Conservation (phyloP, 352 stramenopile genomes). For the Phytophthora ohioensis region DNA sequence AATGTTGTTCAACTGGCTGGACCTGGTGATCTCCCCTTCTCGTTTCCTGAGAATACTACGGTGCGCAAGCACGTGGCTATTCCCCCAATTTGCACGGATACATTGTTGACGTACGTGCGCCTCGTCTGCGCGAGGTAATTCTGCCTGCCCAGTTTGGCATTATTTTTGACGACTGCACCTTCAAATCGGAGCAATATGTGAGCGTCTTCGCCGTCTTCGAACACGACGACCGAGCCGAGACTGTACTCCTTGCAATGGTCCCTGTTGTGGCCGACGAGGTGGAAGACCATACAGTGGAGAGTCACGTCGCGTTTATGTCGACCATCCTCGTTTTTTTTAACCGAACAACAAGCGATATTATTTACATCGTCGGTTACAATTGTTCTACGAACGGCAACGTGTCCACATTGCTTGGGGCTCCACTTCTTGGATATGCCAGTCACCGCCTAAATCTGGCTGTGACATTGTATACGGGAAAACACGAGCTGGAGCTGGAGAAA, state of each 20-base stretch:
- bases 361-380: constrained; percentile 5
- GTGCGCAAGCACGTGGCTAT: constrained; percentile 1
- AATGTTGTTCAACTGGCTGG: neutral
- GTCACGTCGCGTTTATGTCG: constrained; percentile 10
- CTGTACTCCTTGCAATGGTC: neutral
- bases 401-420: neutral
- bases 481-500: neutral
- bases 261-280: constrained; percentile 1
- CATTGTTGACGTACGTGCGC: constrained; percentile 7
- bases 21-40: constrained; percentile 4
- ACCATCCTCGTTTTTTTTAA: neutral
- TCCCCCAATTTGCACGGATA: neutral
- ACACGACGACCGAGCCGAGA: constrained; percentile 5
- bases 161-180: constrained; percentile 12
- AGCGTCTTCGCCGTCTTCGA: constrained; percentile 1
- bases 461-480: neutral
- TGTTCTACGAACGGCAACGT: constrained; percentile 3
- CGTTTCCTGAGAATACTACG: neutral
- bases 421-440: neutral
- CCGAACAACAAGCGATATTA: neutral
- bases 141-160: constrained; percentile 2
- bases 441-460: neutral
- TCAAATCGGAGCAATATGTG: constrained; percentile 11
- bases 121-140: neutral
- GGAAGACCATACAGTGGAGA: neutral